Conservation (phyloP, 495 filamentous ascomycete species). For the Amniculicola lignicola region DNA sequence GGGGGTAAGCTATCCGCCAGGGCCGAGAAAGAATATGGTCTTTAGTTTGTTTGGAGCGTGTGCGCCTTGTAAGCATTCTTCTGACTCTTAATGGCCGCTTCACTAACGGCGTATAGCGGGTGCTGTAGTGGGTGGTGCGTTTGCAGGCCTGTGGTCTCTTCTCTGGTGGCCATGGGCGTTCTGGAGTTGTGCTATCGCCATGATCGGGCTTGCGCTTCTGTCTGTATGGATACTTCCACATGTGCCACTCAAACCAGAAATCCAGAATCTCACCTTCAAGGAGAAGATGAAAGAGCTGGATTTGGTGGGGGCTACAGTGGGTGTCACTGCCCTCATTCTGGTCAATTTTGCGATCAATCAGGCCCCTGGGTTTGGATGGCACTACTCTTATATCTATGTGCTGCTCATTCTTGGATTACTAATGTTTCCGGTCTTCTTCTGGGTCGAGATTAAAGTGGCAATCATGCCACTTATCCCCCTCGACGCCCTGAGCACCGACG, state of each 20-base stretch:
- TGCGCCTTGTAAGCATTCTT: slow-evolving; percentile 14
- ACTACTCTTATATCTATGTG: slow-evolving; percentile 47
- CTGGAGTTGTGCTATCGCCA: slow-evolving; percentile 16
- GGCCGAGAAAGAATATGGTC: slow-evolving; percentile 23
- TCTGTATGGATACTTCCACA: slow-evolving; percentile 30
- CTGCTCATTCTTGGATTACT: slow-evolving; percentile 48
- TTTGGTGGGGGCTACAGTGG: slow-evolving; percentile 19
- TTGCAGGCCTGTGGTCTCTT: neutral
- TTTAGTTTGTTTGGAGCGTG: slow-evolving; percentile 30
- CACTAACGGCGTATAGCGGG: slow-evolving; percentile 8
- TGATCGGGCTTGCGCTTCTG: slow-evolving; percentile 4
- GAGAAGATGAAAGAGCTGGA: slow-evolving; percentile 13
- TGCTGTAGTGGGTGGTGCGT: slow-evolving; percentile 11
- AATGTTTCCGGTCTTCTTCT: slow-evolving; percentile 44
- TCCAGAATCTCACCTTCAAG: neutral
- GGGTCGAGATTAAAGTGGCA: slow-evolving; percentile 42
- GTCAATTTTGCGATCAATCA: slow-evolving; percentile 55
- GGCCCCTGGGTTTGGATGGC: slow-evolving; percentile 48
- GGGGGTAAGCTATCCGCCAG: slow-evolving; percentile 41
- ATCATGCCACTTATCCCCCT: slow-evolving; percentile 49
- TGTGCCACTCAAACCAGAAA: neutral
- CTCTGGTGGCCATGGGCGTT: slow-evolving; percentile 33
- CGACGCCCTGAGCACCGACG: slow-evolving; percentile 41
- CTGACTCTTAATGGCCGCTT: neutral
- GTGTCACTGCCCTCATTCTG: slow-evolving; percentile 42